phyloP scores from a whole-genome alignment of 208 protist genomes.

The Trypanosoma conorhini region DNA sequence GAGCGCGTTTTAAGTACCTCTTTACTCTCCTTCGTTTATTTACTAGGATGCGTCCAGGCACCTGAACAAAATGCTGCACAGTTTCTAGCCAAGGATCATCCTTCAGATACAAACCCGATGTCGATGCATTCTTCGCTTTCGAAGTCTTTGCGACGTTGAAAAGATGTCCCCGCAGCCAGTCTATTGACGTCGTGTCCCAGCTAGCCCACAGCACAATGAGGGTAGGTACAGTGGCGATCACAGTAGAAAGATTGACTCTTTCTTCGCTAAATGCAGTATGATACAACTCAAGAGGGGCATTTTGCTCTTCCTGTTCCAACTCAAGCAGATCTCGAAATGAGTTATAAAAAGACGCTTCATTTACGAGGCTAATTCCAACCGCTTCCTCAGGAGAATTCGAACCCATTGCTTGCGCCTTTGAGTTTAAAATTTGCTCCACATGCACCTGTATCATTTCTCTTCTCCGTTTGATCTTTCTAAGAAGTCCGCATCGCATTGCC shows the following conservation, averaged over 20 bases:
- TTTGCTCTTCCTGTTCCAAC: slow-evolving; percentile 27
- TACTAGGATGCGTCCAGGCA: slow-evolving; percentile 27
- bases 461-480: slow-evolving; percentile 55
- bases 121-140: neutral
- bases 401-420: slow-evolving; percentile 8
- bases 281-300: slow-evolving; percentile 45
- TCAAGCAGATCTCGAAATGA: slow-evolving; percentile 37
- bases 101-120: slow-evolving; percentile 34
- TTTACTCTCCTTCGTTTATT: slow-evolving; percentile 19
- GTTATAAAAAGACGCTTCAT: slow-evolving; percentile 32
- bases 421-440: slow-evolving; percentile 50
- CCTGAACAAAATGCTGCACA: slow-evolving; percentile 41
- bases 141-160: slow-evolving; percentile 53
- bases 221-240: slow-evolving; percentile 60
- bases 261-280: slow-evolving; percentile 49
- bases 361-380: neutral
- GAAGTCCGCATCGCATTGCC: slow-evolving; percentile 75
- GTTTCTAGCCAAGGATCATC: slow-evolving; percentile 73
- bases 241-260: slow-evolving; percentile 53
- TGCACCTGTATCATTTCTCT: slow-evolving; percentile 57
- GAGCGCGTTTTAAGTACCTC: slow-evolving; percentile 53
- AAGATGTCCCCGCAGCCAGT: slow-evolving; percentile 60
- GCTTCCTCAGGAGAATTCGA: neutral
- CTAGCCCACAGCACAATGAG: slow-evolving; percentile 81
- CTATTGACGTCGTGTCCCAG: slow-evolving; percentile 50